Percentiles rank a stretch among this genome's conserved stretches.
Conservation (phyloP, 225 moss, liverwort and hornwort species). For the Sphagnum contortum region DNA sequence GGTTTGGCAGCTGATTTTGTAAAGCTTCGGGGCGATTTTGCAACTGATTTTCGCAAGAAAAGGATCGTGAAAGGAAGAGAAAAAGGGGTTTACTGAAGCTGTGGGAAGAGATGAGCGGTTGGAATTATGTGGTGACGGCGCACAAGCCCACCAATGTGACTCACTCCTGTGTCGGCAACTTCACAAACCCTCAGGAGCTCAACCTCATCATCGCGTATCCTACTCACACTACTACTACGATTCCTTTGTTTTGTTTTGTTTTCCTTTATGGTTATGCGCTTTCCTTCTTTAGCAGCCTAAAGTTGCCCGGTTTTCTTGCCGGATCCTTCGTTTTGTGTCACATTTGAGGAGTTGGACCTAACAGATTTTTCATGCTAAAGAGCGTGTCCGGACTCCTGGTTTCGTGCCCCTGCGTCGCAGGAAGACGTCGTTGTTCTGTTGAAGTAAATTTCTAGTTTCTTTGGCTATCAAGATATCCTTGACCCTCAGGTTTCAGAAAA, state of each 20-base stretch:
- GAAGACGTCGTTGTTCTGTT: too few species aligned
- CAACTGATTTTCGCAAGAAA: too few species aligned
- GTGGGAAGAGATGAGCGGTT: slow-evolving; percentile 76
- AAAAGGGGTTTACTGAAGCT: too few species aligned
- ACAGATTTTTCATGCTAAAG: background rate
- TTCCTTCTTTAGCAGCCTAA: background rate
- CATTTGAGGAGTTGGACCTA: background rate
- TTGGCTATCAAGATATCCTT: slow-evolving; percentile 12
- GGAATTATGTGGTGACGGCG: slow-evolving; percentile 99
- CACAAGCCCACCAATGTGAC: slow-evolving; percentile 99
- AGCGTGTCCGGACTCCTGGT: too few species aligned
- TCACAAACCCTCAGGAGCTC: slow-evolving; percentile 92
- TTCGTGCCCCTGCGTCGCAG: too few species aligned
- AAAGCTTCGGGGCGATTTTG: too few species aligned
- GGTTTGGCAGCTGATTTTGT: too few species aligned
- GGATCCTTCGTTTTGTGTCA: background rate
- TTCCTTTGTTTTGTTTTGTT: background rate
- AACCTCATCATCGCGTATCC: slow-evolving; percentile 99
- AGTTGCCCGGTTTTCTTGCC: too few species aligned
- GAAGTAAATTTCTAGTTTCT: too few species aligned
- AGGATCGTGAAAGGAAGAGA: too few species aligned
- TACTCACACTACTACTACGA: background rate
- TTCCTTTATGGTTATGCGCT: background rate
- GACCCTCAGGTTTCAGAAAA: slow-evolving; percentile 52
- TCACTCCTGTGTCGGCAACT: slow-evolving; percentile 98